Evolutionary conservation across 306 rosid genomes (phyloP).

Genomic region (Ammopiptanthus mongolicus): DNA sequence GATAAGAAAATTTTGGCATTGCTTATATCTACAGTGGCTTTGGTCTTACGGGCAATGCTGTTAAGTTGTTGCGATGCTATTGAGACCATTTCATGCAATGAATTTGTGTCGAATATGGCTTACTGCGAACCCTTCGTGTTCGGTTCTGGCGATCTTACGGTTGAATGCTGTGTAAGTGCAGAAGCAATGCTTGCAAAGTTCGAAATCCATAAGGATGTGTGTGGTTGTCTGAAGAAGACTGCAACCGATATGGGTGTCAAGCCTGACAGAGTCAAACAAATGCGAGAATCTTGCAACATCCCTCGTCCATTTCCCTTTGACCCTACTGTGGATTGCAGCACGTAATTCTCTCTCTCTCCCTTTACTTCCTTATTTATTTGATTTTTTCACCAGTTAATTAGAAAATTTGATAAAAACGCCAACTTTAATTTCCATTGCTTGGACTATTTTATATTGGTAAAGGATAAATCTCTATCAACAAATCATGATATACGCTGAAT

Average conservation of each 20-base stretch:
- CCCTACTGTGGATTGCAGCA: constrained; percentile 16
- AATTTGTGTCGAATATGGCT: constrained; percentile 1
- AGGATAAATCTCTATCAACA: too few species aligned
- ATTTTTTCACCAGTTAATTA: too few species aligned
- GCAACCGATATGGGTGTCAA: neutral
- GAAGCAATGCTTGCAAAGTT: too few species aligned
- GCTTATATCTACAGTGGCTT: neutral
- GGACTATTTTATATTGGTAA: too few species aligned
- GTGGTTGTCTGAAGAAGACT: constrained; percentile 11
- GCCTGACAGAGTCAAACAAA: neutral
- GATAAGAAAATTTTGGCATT: constrained; percentile 1
- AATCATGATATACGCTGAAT: too few species aligned
- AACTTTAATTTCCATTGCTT: too few species aligned
- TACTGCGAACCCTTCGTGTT: neutral
- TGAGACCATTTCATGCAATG: constrained; percentile 4
- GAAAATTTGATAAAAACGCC: too few species aligned
- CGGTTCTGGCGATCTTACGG: neutral
- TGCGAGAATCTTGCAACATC: constrained; percentile 14
- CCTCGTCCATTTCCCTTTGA: constrained; percentile 18
- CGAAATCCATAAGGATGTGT: neutral
- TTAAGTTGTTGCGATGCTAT: too few species aligned
- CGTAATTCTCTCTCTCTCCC: too few species aligned
- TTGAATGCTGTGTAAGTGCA: neutral
- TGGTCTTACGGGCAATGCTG: too few species aligned
- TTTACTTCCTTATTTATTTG: too few species aligned